Evolutionary conservation across 164 flowering plant genomes (phyloP).

Genomic region (Echeveria elegans): DNA sequence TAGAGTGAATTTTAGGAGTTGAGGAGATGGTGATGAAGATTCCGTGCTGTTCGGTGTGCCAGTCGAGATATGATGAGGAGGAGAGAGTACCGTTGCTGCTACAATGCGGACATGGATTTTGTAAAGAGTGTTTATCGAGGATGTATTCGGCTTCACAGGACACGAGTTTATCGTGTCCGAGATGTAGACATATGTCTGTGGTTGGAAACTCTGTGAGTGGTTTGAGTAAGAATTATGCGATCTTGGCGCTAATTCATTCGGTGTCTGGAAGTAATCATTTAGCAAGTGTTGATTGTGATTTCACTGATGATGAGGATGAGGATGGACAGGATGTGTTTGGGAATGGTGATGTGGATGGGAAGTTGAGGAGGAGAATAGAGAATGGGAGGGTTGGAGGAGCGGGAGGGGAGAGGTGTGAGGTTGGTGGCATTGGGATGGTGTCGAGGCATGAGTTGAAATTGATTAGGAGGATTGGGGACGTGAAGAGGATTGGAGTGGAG

Average conservation of each 20-base stretch:
- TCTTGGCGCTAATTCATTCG: slow-evolving; percentile 53
- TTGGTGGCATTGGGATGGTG: slow-evolving; percentile 31
- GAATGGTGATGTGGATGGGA: slow-evolving; percentile 22
- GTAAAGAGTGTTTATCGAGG: slow-evolving; percentile 68
- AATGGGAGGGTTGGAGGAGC: slow-evolving; percentile 20
- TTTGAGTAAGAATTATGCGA: slow-evolving; percentile 77
- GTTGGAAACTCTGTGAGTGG: slow-evolving; percentile 89
- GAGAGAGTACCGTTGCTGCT: slow-evolving; percentile 80
- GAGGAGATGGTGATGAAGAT: slow-evolving; percentile 34
- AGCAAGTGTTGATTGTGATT: slow-evolving; percentile 37
- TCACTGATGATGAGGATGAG: slow-evolving; percentile 30
- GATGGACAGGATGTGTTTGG: slow-evolving; percentile 19
- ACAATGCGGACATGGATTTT: slow-evolving; percentile 99
- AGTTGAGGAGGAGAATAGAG: slow-evolving; percentile 14
- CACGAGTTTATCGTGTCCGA: slow-evolving; percentile 67
- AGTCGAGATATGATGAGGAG: slow-evolving; percentile 77
- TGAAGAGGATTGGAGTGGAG: slow-evolving; percentile 50
- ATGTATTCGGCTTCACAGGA: slow-evolving; percentile 73
- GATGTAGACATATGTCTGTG: slow-evolving; percentile 74
- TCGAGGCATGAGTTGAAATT: slow-evolving; percentile 58
- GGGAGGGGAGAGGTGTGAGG: slow-evolving; percentile 32
- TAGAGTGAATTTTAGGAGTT: background rate
- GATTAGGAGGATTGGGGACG: slow-evolving; percentile 44
- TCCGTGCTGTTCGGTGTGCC: slow-evolving; percentile 88
- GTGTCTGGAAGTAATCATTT: slow-evolving; percentile 16